Evolutionary conservation across 306 rosid genomes (phyloP).

Genomic region (Fragaria ananassa): DNA sequence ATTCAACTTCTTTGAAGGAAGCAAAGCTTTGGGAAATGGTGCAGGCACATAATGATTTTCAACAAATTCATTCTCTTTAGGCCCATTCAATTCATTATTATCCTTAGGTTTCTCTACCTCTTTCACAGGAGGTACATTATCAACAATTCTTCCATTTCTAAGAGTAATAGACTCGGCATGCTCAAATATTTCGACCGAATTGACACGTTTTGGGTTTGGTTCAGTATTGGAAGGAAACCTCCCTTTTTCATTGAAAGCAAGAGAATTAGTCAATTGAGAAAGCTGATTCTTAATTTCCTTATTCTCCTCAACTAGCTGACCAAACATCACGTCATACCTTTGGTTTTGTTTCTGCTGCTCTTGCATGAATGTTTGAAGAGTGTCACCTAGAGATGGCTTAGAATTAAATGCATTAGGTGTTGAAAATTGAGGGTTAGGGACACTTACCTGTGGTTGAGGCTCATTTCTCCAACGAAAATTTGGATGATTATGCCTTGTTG

Average conservation of each 20-base stretch:
- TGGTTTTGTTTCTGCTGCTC: not conserved
- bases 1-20: not conserved
- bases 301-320: not conserved
- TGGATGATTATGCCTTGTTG: not conserved
- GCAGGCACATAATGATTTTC: not conserved
- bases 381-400: not conserved
- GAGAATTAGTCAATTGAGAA: not conserved
- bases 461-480: not conserved
- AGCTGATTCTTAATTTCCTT: not conserved
- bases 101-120: not conserved
- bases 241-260: no score
- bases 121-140: not conserved
- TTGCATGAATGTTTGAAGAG: not conserved
- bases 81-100: not conserved
- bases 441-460: not conserved
- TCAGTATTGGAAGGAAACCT: not conserved
- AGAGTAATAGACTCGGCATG: not conserved
- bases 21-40: not conserved
- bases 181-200: not conserved
- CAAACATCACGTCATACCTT: not conserved
- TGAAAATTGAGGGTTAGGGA: not conserved
- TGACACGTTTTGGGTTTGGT: not conserved
- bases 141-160: not conserved
- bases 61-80: not conserved
- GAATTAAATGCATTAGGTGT: not conserved